Evolutionary conservation across 805 yeast genomes (phyloP), one percentile per base, ranked within the genome.

Genomic region (Hanseniaspora nectarophila): DNA sequence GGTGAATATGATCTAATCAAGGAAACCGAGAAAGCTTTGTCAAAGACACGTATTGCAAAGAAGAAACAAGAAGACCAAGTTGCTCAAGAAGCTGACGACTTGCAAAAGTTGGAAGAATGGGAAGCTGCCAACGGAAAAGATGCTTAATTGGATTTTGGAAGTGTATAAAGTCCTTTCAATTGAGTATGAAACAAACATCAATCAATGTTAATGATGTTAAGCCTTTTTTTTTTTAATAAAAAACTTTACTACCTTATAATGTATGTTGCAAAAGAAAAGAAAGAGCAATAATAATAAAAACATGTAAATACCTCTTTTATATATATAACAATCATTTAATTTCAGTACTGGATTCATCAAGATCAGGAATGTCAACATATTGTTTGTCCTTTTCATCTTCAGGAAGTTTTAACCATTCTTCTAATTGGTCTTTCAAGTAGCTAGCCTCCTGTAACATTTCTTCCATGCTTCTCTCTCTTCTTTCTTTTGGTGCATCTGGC

Each of bases 361-460:
- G 18, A 10, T 32, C 38, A 26, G 53, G 53, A 4, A 42, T 28
- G 26, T 40, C 46, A 6, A 24, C 38, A 26, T 13, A 32, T 16
- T 49, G 53, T 4, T n/a, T 16, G 18, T 49, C 53, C 18, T 49
- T 40, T 15, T 49, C 43, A 2, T 18, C 21, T 21, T 49, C 37
- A 4, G 45, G 15, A 16, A 42, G 43, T 26, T 49, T 20, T 8
- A 49, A 28, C 51, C 60, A 71, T 52, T 68, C 63, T 3, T 61
- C 61, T 29, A 79, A 59, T 53, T 74, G 74, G 2, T 58, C 57
- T n/a, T 61, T 58, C 47, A 88, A 67, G 70, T 75, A 69, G 5
- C 58, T 39, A 0, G 96, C 87, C 62, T 92, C 98, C 44, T 67
- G 56, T 16, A 64, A 71, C 97, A 92, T 87, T 1, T 66, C 82